Base-by-base conservation (phyloP, 2,329 filamentous ascomycete genomes). In the Pseudomassariella vexata region DNA sequence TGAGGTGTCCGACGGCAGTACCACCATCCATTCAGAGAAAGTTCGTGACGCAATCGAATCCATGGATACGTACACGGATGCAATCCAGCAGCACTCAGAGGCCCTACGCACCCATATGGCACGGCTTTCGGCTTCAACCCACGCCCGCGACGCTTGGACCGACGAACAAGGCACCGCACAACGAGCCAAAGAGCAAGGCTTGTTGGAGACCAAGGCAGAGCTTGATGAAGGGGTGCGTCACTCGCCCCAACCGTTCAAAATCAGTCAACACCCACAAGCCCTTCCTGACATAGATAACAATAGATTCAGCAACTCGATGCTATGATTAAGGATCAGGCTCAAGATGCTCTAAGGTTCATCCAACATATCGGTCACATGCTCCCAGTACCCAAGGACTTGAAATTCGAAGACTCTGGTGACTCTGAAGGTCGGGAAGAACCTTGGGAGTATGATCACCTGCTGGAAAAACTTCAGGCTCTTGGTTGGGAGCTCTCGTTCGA, bases 401-500 rank as follows among this genome's bases (percentile, higher is more conserved):
- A n/a, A n/a, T n/a, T n/a, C n/a, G n/a, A n/a, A n/a, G n/a, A n/a
- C n/a, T n/a, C n/a, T n/a, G n/a, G n/a, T n/a, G n/a, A n/a, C n/a
- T n/a, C n/a, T n/a, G n/a, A n/a, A n/a, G n/a, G n/a, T n/a, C n/a
- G n/a, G n/a, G n/a, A n/a, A n/a, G n/a, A n/a, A n/a, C n/a, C n/a
- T n/a, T n/a, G n/a, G n/a, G n/a, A 44, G 11, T 45, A 48, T 29
- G 46, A 49, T 28, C 39, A 42, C 20, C 41, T 52, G 11, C 37
- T 52, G 15, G 36, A 33, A 21, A 50, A 41, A 23, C 36, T 52
- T 6, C 38, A 46, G 18, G 47, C 40, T 12, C 35, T 51, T n/a
- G 39, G 41, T 6, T 26, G 29, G 20, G 46, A 50, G 37, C 22
- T 52, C 6, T 34, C 40, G n/a, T 23, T 35, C 11, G 40, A 43